phyloP scores from a whole-genome alignment of 2,329 filamentous ascomycete genomes.

The Ramularia collo-cygni region DNA sequence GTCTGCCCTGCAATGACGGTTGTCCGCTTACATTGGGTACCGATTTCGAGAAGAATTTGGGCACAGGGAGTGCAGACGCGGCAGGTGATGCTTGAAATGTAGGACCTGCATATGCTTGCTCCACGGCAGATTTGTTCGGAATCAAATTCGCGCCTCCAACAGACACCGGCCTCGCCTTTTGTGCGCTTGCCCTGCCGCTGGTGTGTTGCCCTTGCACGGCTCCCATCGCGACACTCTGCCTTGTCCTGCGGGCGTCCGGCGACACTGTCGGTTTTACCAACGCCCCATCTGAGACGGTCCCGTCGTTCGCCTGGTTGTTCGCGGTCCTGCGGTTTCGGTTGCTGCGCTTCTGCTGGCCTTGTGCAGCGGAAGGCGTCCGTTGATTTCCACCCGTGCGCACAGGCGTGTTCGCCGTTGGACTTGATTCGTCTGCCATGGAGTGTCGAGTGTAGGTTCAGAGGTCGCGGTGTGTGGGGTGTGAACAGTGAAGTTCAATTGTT shows the following conservation, averaged over 20 bases:
- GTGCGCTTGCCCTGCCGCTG: slow-evolving; percentile 13
- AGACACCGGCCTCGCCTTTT: slow-evolving; percentile 34
- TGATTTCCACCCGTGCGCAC: slow-evolving; percentile 14
- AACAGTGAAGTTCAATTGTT: too few relatives aligned
- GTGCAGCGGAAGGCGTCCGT: slow-evolving; percentile 18
- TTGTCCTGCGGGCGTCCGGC: slow-evolving; percentile 20
- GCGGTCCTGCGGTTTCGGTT: slow-evolving; percentile 20
- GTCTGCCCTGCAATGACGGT: slow-evolving; percentile 36
- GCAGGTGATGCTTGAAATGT: slow-evolving; percentile 94
- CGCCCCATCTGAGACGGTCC: slow-evolving; percentile 23
- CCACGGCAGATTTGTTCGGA: slow-evolving; percentile 39
- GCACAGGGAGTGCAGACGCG: slow-evolving; percentile 80
- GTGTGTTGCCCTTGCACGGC: slow-evolving; percentile 14
- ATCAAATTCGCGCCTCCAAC: slow-evolving; percentile 36
- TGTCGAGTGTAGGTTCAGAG: too few relatives aligned
- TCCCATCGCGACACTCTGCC: slow-evolving; percentile 15
- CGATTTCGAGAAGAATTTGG: slow-evolving; percentile 76
- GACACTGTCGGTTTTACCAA: slow-evolving; percentile 17
- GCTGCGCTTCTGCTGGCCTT: slow-evolving; percentile 28
- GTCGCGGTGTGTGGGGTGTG: too few relatives aligned
- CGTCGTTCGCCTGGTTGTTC: slow-evolving; percentile 15
- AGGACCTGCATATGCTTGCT: slow-evolving; percentile 72
- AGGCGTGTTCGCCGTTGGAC: slow-evolving; percentile 2
- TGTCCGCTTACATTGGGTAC: slow-evolving; percentile 55
- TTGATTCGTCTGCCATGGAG: neutral